Conservation (phyloP, 1,139 yeast genomes). For the Trichomonascaceae sp. region DNA sequence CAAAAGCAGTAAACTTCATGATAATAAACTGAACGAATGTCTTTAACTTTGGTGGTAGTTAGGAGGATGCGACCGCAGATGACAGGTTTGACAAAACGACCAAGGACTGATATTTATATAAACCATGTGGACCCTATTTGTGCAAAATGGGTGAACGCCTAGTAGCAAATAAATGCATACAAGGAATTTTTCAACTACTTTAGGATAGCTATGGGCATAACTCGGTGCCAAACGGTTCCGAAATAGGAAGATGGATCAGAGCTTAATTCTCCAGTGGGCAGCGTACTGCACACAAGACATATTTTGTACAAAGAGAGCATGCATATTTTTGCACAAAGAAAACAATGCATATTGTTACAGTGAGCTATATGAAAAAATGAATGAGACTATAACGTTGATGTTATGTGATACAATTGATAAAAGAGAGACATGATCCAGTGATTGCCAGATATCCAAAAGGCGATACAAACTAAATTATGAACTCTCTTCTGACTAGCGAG, state of each 20-base stretch:
- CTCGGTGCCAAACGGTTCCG: neutral
- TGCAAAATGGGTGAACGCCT: neutral
- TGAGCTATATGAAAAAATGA: neutral
- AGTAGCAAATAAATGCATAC: neutral
- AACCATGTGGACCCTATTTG: neutral
- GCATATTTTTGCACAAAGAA: neutral
- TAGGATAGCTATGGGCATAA: neutral
- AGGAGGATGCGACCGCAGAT: neutral
- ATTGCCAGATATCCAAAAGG: no score
- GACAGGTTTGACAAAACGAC: neutral
- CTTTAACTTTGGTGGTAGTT: neutral
- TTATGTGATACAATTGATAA: neutral
- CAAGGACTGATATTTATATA: neutral
- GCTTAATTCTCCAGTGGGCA: neutral
- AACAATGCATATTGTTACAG: neutral
- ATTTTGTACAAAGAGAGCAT: neutral
- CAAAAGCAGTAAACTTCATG: conserved; percentile 7
- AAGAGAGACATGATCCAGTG: neutral
- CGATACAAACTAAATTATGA: neutral
- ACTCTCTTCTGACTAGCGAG: neutral
- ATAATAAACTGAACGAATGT: neutral
- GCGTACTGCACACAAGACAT: neutral
- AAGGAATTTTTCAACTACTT: neutral
- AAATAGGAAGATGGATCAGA: neutral
- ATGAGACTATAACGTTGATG: neutral